A percentile compares a stretch with the other conserved stretches of the same genome.
phyloP scores from a whole-genome alignment of 106 monocot species.

The Apostasia shenzhenica region DNA sequence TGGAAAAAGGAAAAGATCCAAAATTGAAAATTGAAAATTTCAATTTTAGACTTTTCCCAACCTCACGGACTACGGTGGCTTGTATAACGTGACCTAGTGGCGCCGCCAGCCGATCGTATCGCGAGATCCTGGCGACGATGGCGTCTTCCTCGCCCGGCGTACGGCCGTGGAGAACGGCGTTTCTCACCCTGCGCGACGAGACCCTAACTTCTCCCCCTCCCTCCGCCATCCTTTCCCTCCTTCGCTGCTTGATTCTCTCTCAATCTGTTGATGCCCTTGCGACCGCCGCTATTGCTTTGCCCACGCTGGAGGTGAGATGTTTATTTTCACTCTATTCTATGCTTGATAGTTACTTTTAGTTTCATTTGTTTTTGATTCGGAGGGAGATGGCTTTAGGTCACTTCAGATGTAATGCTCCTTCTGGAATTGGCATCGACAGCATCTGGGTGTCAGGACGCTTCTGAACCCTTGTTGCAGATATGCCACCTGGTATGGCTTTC shows the following conservation, averaged over 20 bases:
- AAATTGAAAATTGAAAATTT: too few species aligned
- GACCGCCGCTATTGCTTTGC: slow-evolving; percentile 51
- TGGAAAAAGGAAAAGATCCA: too few species aligned
- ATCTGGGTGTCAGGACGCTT: slow-evolving; percentile 30
- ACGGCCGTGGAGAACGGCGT: slow-evolving; percentile 68
- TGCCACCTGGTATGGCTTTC: slow-evolving; percentile 44
- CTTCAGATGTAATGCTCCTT: slow-evolving; percentile 75
- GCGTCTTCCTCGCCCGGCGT: slow-evolving; percentile 35
- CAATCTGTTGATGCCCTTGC: slow-evolving; percentile 31
- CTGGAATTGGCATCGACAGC: slow-evolving; percentile 39
- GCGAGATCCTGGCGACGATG: slow-evolving; percentile 15
- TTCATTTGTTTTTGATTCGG: background rate
- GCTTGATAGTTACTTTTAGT: background rate
- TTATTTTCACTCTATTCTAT: background rate
- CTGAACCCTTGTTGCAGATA: slow-evolving; percentile 21
- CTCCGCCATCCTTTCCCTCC: slow-evolving; percentile 36
- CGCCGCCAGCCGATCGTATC: too few species aligned
- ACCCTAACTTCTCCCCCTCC: slow-evolving; percentile 47
- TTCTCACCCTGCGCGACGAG: slow-evolving; percentile 91
- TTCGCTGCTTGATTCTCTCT: slow-evolving; percentile 54
- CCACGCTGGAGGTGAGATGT: slow-evolving; percentile 55
- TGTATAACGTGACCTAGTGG: too few species aligned
- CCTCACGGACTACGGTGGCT: too few species aligned
- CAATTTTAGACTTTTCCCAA: too few species aligned
- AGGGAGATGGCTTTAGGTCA: slow-evolving; percentile 35